These are phyloP conservation scores for Apiosordaria backusii DNA, from an alignment of 495 filamentous ascomycete genomes.

Conservation along the genomic window DNA sequence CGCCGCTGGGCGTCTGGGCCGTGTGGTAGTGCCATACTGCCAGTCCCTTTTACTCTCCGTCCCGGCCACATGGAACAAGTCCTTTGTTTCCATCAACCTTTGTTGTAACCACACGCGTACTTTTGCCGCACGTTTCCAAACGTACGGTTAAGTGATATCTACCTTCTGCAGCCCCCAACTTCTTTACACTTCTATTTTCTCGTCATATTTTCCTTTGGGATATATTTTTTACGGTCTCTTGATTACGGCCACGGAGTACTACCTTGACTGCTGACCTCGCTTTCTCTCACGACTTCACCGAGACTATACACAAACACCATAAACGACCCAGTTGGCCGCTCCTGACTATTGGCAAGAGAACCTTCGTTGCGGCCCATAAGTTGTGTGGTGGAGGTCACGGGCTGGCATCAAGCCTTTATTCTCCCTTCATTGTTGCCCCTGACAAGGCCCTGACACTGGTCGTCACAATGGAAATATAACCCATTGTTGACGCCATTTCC, in stretches of 20 bases:
- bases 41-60: background rate
- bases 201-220: background rate
- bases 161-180: background rate
- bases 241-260: background rate
- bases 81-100: slow-evolving; percentile 4
- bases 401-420: background rate
- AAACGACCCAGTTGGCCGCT: background rate
- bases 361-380: background rate
- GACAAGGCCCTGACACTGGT: slow-evolving; percentile 2
- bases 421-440: background rate
- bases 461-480: slow-evolving; percentile 16
- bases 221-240: background rate
- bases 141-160: background rate
- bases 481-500: background rate
- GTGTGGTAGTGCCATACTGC: background rate
- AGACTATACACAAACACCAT: background rate
- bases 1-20: background rate
- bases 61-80: background rate
- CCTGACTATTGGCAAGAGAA: background rate
- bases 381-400: background rate
- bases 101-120: background rate
- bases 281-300: background rate
- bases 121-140: background rate
- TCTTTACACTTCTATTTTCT: slow-evolving; percentile 4
- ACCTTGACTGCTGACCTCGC: background rate